These are phyloP conservation scores for Botrytis paeoniae DNA, from an alignment of 2,329 filamentous ascomycete genomes.

Conservation along the genomic window DNA sequence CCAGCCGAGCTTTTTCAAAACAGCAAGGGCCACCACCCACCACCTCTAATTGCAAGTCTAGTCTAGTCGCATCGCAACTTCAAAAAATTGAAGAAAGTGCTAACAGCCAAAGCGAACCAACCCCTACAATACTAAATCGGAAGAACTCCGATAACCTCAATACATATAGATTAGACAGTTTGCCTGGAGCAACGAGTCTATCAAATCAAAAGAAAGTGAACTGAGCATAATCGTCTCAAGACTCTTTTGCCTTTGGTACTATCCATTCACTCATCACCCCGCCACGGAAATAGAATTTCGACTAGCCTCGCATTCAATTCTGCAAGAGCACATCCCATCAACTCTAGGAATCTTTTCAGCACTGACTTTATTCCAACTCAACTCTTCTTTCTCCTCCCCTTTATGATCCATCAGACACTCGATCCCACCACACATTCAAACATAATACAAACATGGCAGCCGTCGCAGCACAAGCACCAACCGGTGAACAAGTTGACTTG, in stretches of 20 bases:
- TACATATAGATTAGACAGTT: background rate
- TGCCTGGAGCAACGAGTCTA: slow-evolving; percentile 19
- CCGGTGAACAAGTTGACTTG: slow-evolving; percentile 55
- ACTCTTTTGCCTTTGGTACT: slow-evolving; percentile 3
- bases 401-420: slow-evolving; percentile 13
- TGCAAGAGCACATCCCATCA: slow-evolving; percentile 17
- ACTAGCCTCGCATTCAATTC: slow-evolving; percentile 16
- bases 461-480: slow-evolving; percentile 27
- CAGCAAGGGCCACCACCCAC: slow-evolving; percentile 10
- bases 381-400: background rate
- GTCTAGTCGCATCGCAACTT: background rate
- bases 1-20: slow-evolving; percentile 11
- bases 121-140: background rate
- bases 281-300: slow-evolving; percentile 18
- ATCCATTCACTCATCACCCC: slow-evolving; percentile 12
- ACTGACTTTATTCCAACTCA: slow-evolving; percentile 1
- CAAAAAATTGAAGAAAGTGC: slow-evolving; percentile 14
- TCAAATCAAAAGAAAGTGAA: background rate
- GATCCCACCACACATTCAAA: background rate
- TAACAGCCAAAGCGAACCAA: background rate
- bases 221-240: background rate
- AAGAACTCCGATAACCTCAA: background rate
- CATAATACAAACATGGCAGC: slow-evolving; percentile 31
- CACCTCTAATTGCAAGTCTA: slow-evolving; percentile 1
- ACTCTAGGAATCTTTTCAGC: slow-evolving; percentile 4